A percentile compares a stretch with the other conserved stretches of the same genome.
Evolutionary conservation across 768 basidiomycete genomes (phyloP).

Genomic region (Russula olivacea): DNA sequence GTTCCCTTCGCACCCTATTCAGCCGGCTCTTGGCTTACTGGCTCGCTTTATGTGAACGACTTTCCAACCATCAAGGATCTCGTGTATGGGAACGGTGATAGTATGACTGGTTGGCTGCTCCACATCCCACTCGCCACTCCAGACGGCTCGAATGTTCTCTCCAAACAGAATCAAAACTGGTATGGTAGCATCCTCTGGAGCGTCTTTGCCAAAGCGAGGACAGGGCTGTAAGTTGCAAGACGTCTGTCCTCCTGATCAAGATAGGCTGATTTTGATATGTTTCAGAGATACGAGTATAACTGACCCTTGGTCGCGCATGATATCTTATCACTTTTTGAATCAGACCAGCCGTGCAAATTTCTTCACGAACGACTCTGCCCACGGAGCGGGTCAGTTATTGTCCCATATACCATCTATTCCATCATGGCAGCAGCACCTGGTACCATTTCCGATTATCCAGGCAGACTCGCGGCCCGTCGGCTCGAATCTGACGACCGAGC

Average conservation of each 20-base stretch:
- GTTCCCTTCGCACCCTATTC: not conserved
- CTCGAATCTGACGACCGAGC: conserved; percentile 38
- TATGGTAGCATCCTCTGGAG: conserved; percentile 51
- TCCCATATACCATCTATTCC: conserved; percentile 49
- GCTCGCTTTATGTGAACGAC: conserved; percentile 58
- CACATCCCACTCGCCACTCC: conserved; percentile 53
- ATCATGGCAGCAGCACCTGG: conserved; percentile 42
- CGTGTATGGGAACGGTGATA: conserved; percentile 49
- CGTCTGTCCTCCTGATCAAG: not conserved
- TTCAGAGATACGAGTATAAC: conserved; percentile 56
- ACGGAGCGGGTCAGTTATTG: conserved; percentile 72
- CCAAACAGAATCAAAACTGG: conserved; percentile 44
- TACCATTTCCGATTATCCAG: conserved; percentile 65
- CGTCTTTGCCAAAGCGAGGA: conserved; percentile 49
- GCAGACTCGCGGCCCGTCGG: conserved; percentile 48
- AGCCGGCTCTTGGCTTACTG: conserved; percentile 66
- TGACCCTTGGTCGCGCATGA: conserved; percentile 59
- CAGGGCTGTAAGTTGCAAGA: conserved; percentile 43
- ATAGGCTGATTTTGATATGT: not conserved
- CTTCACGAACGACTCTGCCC: conserved; percentile 50
- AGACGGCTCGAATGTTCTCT: conserved; percentile 43
- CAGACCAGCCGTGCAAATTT: conserved; percentile 54
- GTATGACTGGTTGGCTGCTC: conserved; percentile 49
- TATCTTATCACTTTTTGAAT: conserved; percentile 70
- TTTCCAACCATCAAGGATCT: conserved; percentile 53